Percentiles rank a stretch among this genome's conserved stretches.
Conservation (phyloP, 148 eudicot genomes). For the Simmondsia chinensis region DNA sequence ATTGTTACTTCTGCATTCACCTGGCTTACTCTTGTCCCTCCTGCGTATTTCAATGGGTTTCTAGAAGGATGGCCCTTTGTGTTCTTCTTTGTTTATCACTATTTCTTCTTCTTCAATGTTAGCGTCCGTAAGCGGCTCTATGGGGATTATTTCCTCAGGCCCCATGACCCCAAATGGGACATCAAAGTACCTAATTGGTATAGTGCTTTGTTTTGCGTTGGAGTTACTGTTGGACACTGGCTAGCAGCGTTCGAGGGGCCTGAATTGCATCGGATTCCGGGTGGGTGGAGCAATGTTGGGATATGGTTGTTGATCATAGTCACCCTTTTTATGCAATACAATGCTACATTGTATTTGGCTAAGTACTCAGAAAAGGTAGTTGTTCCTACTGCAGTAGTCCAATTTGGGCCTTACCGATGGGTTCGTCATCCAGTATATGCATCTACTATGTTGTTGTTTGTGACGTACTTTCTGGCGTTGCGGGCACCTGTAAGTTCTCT, state of each 20-base stretch:
- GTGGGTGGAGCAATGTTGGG: constrained; percentile 70
- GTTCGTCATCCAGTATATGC: constrained; percentile 92
- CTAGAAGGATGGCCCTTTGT: constrained; percentile 88
- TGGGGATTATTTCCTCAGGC: constrained; percentile 47
- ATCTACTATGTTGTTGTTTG: constrained; percentile 71
- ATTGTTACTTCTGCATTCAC: constrained; percentile 66
- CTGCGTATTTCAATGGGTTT: constrained; percentile 76
- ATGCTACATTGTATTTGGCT: constrained; percentile 63
- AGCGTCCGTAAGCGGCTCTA: constrained; percentile 65
- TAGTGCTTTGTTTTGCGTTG: constrained; percentile 37
- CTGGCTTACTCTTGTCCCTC: constrained; percentile 85
- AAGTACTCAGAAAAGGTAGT: constrained; percentile 81
- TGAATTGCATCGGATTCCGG: constrained; percentile 64
- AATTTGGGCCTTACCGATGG: constrained; percentile 78
- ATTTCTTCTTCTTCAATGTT: constrained; percentile 70
- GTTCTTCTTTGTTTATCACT: constrained; percentile 76
- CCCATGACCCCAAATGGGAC: constrained; percentile 87
- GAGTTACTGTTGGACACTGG: constrained; percentile 65
- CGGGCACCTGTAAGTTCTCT: constrained; percentile 70
- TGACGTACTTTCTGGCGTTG: constrained; percentile 54
- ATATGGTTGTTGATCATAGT: constrained; percentile 58
- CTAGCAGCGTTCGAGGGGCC: constrained; percentile 85
- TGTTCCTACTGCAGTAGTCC: constrained; percentile 73
- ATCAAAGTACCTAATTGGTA: constrained; percentile 36
- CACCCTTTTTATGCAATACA: constrained; percentile 61